These are phyloP conservation scores for Sugiyamaella qingdaonensis DNA, from an alignment of 805 yeast genomes.

Conservation along the genomic window DNA sequence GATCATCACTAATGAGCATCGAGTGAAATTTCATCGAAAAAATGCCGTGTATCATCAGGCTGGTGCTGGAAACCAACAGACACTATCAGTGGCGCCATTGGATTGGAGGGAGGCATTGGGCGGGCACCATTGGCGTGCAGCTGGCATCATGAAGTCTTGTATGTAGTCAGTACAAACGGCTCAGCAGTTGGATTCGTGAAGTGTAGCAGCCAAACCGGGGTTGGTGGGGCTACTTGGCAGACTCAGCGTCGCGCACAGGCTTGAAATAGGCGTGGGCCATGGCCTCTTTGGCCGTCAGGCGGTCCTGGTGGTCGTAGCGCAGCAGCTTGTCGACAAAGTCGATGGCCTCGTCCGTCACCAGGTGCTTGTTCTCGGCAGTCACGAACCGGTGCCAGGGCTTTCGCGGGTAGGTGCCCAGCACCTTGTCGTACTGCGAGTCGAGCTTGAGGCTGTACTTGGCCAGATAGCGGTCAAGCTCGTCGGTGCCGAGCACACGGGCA, in stretches of 20 bases:
- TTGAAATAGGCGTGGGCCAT: conserved; percentile 55
- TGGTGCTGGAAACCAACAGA: too few species aligned
- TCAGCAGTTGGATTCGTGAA: too few species aligned
- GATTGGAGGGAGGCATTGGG: too few species aligned
- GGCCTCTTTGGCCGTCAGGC: conserved; percentile 86
- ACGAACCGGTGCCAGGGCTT: conserved; percentile 85
- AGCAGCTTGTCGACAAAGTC: conserved; percentile 77
- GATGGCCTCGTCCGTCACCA: conserved; percentile 66
- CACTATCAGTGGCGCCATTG: too few species aligned
- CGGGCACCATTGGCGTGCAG: too few species aligned
- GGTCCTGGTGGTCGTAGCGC: conserved; percentile 81
- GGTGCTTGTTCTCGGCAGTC: conserved; percentile 61
- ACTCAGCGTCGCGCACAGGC: conserved; percentile 25
- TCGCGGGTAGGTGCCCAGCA: conserved; percentile 65
- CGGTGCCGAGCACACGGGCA: conserved; percentile 82
- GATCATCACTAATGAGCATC: too few species aligned
- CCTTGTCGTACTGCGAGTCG: conserved; percentile 71
- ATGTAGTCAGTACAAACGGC: too few species aligned
- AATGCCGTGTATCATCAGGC: not conserved
- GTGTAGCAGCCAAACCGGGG: too few species aligned
- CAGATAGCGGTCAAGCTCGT: conserved; percentile 64
- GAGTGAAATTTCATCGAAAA: too few species aligned
- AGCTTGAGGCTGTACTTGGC: conserved; percentile 66
- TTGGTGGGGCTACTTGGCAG: conserved; percentile 14
- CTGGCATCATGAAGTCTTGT: too few species aligned